Evolutionary conservation across 352 stramenopile genomes (phyloP), one percentile per base, ranked within the genome.

Genomic region (Pythium phragmiticola): DNA sequence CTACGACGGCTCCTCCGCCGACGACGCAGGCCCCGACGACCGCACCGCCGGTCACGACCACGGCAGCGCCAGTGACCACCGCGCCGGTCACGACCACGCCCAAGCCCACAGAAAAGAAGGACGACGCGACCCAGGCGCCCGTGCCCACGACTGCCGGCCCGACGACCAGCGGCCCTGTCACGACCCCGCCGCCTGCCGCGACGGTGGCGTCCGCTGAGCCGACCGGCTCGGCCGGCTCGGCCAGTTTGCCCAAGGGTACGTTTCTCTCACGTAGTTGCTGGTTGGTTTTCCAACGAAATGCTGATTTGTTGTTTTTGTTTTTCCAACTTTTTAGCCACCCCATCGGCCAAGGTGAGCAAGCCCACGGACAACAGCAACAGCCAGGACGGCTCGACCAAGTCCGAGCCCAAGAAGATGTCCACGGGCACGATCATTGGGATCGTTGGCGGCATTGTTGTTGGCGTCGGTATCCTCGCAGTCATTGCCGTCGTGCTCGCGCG

Each of bases 341-440:
- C 45, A 42, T n/a, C 57, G 17, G 36, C 43, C n/a, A 52, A 19
- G 28, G 34, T 36, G 2, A 47, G 46, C 34, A 63, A 63, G 39
- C 56, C 43, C 23, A 59, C 57, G 17, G 43, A 50, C 48, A 65
- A 16, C 55, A 65, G 46, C 58, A 65, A n/a, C 55, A 65, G 46
- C 58, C 48, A 63, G 23, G 37, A 2, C 13, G 64, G 43, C 46
- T 13, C 9, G 3, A n/a, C 13, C 4, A 53, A 41, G 43, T 61
- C 42, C 16, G 34, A 55, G 37, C 51, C 33, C n/a, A 57, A 77
- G 41, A 60, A 77, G 41, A 84, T 89, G 81, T 87, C 78, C 78
- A 87, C 80, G 3, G 84, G 81, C 53, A 79, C 77, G 12, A 78
- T 90, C 42, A 74, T 88, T 21, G 84, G 73, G 1, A 92, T 92